A percentile compares a stretch with the other conserved stretches of the same genome.
Conservation (phyloP, 441 rosid genomes). For the Hura crepitans region DNA sequence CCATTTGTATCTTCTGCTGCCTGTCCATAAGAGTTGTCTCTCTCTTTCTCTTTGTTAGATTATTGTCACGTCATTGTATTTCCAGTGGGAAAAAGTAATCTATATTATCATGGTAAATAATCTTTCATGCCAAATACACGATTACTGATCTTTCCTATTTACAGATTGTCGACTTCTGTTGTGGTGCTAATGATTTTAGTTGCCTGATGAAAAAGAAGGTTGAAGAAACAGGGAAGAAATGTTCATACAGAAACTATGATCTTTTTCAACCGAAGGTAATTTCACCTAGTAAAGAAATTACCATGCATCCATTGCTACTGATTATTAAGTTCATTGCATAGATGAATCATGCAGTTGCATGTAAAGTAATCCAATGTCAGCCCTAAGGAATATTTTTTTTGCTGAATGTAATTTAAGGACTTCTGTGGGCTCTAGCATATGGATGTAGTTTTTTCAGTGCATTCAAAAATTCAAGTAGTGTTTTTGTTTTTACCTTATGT, state of each 20-base stretch:
- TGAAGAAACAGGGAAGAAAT: slow-evolving; percentile 75
- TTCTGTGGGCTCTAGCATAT: not conserved
- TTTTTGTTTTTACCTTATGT: not conserved
- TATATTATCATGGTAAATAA: not conserved
- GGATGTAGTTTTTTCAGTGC: not conserved
- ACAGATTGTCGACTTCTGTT: slow-evolving; percentile 93
- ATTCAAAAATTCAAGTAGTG: not conserved
- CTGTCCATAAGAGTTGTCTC: not conserved
- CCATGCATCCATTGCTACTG: not conserved
- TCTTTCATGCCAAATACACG: slow-evolving; percentile 15
- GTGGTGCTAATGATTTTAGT: slow-evolving; percentile 96
- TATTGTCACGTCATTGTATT: not conserved
- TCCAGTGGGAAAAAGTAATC: not conserved
- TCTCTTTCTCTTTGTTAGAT: not conserved
- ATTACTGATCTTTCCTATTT: slow-evolving; percentile 26
- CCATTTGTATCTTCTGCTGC: not conserved
- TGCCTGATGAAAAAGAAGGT: slow-evolving; percentile 71
- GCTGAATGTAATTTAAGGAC: not conserved
- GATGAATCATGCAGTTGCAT: not conserved
- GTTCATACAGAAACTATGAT: slow-evolving; percentile 77
- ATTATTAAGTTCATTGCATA: not conserved
- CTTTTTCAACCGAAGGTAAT: slow-evolving; percentile 70
- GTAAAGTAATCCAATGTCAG: not conserved
- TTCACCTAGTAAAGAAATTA: not conserved
- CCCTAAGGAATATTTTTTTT: not conserved